phyloP scores from a whole-genome alignment of 148 eudicot species.

The Camellia sinensis region DNA sequence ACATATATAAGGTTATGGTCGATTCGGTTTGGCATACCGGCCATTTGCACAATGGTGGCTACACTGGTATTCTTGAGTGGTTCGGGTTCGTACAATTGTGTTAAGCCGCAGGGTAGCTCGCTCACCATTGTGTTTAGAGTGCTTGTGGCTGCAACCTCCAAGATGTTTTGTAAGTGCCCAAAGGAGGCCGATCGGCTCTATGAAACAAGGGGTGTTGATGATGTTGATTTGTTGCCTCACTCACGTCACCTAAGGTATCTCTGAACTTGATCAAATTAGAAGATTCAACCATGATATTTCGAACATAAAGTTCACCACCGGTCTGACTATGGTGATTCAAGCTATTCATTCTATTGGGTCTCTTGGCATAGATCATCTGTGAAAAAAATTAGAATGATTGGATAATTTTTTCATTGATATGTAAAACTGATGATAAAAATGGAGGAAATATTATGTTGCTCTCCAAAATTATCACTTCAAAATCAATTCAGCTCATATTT shows the following conservation, averaged over 20 bases:
- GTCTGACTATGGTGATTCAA: neutral
- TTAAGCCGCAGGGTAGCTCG: conserved; percentile 43
- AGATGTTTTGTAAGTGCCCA: conserved; percentile 30
- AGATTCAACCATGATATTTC: neutral
- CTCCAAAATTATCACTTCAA: no score
- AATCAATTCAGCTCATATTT: no score
- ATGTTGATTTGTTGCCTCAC: conserved; percentile 16
- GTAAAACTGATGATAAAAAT: no score
- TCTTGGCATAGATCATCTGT: no score
- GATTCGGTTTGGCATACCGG: conserved; percentile 45
- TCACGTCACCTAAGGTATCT: conserved; percentile 27
- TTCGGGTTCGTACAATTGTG: conserved; percentile 19
- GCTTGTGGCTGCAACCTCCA: conserved; percentile 26
- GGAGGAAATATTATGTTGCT: no score
- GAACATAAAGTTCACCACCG: no score
- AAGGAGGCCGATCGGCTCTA: conserved; percentile 20
- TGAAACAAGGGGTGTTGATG: neutral
- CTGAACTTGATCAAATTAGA: neutral
- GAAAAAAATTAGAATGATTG: no score
- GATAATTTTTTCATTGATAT: no score
- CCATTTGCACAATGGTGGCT: conserved; percentile 33
- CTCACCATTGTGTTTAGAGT: conserved; percentile 40
- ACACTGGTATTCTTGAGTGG: conserved; percentile 38
- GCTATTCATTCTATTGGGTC: no score
- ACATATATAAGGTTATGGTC: conserved; percentile 47